These are phyloP conservation scores for Eremochloa ophiuroides DNA, from an alignment of 176 grass and related monocot species.

Conservation along the genomic window DNA sequence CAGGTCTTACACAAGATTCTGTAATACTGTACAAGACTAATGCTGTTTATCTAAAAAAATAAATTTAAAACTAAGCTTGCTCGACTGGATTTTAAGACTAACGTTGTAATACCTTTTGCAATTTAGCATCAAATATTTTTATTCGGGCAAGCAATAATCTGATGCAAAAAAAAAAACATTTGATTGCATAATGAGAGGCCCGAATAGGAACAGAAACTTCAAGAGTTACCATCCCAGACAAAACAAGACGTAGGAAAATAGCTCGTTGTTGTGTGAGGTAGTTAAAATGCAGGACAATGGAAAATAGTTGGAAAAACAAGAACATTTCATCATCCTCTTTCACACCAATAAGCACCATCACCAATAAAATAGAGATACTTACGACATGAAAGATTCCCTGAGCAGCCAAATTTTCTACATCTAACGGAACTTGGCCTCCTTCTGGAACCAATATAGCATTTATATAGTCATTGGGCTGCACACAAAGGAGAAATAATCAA, in stretches of 20 bases:
- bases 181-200: neutral
- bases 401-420: conserved; percentile 60
- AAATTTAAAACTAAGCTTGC: neutral
- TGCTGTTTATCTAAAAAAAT: neutral
- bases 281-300: neutral
- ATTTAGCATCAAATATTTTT: neutral
- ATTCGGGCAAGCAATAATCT: conserved; percentile 14
- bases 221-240: neutral
- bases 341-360: neutral
- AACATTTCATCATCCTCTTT: neutral
- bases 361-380: conserved; percentile 35
- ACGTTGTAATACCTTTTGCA: too few species aligned
- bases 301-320: neutral
- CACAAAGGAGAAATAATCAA: conserved; percentile 21
- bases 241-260: neutral
- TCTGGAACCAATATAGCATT: conserved; percentile 85
- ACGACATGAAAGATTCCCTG: conserved; percentile 83
- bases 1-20: neutral
- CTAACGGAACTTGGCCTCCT: conserved; percentile 69
- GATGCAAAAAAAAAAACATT: neutral
- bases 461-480: conserved; percentile 76
- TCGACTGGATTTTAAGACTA: neutral
- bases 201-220: neutral
- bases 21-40: neutral
- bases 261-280: neutral